These are phyloP conservation scores for Scenedesmus sp. DNA, from an alignment of 163 green algal genomes.

Conservation along the genomic window DNA sequence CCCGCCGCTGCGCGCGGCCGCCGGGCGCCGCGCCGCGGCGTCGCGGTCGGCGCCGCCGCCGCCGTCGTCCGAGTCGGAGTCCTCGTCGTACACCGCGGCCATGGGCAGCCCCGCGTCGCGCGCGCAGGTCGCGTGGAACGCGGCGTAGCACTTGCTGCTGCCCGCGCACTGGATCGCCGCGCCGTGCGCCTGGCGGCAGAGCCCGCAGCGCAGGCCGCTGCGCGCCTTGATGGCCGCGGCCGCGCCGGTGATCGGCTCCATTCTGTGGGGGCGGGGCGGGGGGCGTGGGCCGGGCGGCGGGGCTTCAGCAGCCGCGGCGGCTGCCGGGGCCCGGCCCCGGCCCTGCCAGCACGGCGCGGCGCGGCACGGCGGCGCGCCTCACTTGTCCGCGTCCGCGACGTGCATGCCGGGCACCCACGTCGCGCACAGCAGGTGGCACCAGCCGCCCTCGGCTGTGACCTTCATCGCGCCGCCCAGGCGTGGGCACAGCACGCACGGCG, in stretches of 20 bases:
- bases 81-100: constrained; percentile 16
- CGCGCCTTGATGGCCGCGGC: constrained; percentile 15
- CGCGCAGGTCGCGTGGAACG: constrained; percentile 46
- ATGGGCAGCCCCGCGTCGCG: constrained; percentile 36
- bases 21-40: not conserved
- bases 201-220: constrained; percentile 20
- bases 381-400: constrained; percentile 27
- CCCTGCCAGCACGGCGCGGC: not conserved
- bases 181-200: constrained; percentile 41
- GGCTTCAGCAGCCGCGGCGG: not conserved
- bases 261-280: not conserved
- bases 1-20: too few species aligned
- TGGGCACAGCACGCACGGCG: constrained; percentile 41
- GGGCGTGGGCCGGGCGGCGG: not conserved
- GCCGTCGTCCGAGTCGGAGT: constrained; percentile 7
- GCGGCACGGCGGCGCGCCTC: not conserved
- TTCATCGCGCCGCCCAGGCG: constrained; percentile 46
- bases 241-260: constrained; percentile 38
- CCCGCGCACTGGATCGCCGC: constrained; percentile 48
- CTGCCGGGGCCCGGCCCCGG: too few species aligned
- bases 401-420: constrained; percentile 37
- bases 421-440: constrained; percentile 49
- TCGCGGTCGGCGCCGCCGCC: not conserved
- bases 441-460: constrained; percentile 40
- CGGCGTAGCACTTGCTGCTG: constrained; percentile 41